These are phyloP conservation scores for Fusarium chaquense DNA, from an alignment of 2,329 filamentous ascomycete species.

Conservation along the genomic window DNA sequence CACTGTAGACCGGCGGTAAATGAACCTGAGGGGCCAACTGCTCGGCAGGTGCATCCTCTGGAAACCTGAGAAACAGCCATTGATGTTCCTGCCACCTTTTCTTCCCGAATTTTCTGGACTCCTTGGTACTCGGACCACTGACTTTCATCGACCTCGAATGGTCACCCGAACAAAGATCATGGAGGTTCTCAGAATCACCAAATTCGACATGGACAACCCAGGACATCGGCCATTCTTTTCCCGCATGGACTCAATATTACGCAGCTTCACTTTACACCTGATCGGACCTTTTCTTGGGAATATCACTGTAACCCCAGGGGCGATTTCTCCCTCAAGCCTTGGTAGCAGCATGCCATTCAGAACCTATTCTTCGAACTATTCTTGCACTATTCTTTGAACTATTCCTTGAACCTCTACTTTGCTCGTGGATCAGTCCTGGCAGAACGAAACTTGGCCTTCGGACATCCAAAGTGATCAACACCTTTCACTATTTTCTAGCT, in stretches of 20 bases:
- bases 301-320: no score
- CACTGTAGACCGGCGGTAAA: not conserved
- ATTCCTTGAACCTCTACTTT: not conserved
- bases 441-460: accelerated
- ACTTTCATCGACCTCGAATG: not conserved
- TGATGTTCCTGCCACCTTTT: not conserved
- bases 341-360: not conserved
- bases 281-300: not conserved
- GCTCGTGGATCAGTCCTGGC: no score
- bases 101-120: no score
- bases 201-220: not conserved
- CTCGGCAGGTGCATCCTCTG: not conserved
- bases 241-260: not conserved
- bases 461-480: not conserved
- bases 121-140: not conserved
- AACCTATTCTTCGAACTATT: not conserved
- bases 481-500: not conserved
- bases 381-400: no score
- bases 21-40: not conserved
- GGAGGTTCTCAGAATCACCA: not conserved
- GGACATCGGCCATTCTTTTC: not conserved
- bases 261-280: accelerated
- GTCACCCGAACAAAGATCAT: not conserved
- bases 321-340: not conserved
- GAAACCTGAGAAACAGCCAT: not conserved